A percentile compares a stretch with the other conserved stretches of the same genome.
Conservation (phyloP, 2,329 filamentous ascomycete species). For the Didymosphaeria variabile region DNA sequence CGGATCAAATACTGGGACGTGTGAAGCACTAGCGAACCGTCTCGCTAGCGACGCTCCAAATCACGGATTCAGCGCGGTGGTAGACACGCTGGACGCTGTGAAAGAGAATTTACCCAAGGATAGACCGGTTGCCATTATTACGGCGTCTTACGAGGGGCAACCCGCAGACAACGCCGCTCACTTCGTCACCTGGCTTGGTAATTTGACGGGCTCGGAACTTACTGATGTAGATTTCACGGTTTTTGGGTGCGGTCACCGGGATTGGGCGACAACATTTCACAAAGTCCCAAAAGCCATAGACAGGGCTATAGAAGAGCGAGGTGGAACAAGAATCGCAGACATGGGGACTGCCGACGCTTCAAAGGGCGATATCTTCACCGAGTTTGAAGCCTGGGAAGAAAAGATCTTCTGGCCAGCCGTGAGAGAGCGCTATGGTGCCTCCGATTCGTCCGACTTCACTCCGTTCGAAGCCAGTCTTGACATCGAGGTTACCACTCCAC, state of each 20-base stretch:
- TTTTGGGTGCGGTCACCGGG: slow-evolving; percentile 54
- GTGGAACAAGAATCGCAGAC: slow-evolving; percentile 42
- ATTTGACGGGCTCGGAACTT: slow-evolving; percentile 38
- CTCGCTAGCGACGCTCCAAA: slow-evolving; percentile 47
- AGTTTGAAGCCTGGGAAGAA: slow-evolving; percentile 54
- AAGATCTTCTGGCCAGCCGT: slow-evolving; percentile 49
- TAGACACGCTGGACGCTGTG: slow-evolving; percentile 47
- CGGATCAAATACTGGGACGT: slow-evolving; percentile 54
- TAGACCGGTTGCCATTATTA: slow-evolving; percentile 51
- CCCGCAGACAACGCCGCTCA: slow-evolving; percentile 55
- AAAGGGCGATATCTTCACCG: slow-evolving; percentile 51
- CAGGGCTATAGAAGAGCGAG: slow-evolving; percentile 36
- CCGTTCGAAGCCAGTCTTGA: slow-evolving; percentile 40
- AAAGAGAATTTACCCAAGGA: slow-evolving; percentile 47
- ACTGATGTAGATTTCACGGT: slow-evolving; percentile 50
- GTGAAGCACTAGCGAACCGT: slow-evolving; percentile 52
- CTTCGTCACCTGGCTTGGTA: slow-evolving; percentile 52
- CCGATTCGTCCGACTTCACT: slow-evolving; percentile 31
- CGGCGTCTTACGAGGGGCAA: slow-evolving; percentile 54
- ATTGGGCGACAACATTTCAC: slow-evolving; percentile 55
- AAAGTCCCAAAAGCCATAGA: slow-evolving; percentile 52
- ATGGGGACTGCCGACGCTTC: slow-evolving; percentile 49
- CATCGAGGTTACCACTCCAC: slow-evolving; percentile 45
- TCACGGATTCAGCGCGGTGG: slow-evolving; percentile 48
- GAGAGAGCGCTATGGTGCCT: slow-evolving; percentile 41